These are phyloP conservation scores for Jacaranda mimosifolia DNA, from an alignment of 257 asterid species.

Conservation along the genomic window DNA sequence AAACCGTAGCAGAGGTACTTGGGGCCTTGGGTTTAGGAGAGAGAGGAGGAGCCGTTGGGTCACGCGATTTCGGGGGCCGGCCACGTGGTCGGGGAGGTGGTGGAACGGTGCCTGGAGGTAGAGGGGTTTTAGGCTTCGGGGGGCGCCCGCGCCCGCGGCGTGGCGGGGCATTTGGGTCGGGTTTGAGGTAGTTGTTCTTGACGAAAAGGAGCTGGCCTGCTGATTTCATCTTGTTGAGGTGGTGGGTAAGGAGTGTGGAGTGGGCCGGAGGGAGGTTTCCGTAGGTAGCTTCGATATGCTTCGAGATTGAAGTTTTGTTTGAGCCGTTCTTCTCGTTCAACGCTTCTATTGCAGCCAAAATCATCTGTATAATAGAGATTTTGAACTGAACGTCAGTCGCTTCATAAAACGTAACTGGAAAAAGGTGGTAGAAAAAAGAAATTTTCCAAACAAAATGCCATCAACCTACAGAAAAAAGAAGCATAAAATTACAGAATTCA, in stretches of 20 bases:
- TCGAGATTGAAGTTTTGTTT: conserved; percentile 66
- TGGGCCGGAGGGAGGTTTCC: conserved; percentile 67
- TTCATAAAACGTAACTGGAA: not conserved
- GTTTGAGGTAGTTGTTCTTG: conserved; percentile 74
- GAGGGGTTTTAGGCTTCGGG: conserved; percentile 68
- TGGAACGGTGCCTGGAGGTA: conserved; percentile 41
- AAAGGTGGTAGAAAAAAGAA: not conserved
- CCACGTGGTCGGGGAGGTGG: conserved; percentile 79
- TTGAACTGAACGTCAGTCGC: not conserved
- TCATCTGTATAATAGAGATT: conserved; percentile 53
- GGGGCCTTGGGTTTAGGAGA: conserved; percentile 50
- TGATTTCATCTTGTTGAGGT: conserved; percentile 73
- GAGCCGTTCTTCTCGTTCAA: conserved; percentile 66
- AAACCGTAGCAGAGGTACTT: conserved; percentile 11
- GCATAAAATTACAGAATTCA: not conserved
- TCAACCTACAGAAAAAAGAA: too few relatives aligned
- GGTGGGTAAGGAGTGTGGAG: conserved; percentile 68
- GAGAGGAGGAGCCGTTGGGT: conserved; percentile 46
- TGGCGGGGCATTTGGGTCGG: conserved; percentile 75
- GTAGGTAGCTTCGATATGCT: conserved; percentile 70
- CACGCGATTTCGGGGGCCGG: conserved; percentile 70
- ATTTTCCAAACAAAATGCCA: not conserved
- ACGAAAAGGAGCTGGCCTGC: conserved; percentile 63
- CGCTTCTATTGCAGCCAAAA: conserved; percentile 66
- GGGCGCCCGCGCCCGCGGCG: conserved; percentile 98